Conservation (phyloP, 2,329 filamentous ascomycete species). For the Ceratocystis diversiconidia region DNA sequence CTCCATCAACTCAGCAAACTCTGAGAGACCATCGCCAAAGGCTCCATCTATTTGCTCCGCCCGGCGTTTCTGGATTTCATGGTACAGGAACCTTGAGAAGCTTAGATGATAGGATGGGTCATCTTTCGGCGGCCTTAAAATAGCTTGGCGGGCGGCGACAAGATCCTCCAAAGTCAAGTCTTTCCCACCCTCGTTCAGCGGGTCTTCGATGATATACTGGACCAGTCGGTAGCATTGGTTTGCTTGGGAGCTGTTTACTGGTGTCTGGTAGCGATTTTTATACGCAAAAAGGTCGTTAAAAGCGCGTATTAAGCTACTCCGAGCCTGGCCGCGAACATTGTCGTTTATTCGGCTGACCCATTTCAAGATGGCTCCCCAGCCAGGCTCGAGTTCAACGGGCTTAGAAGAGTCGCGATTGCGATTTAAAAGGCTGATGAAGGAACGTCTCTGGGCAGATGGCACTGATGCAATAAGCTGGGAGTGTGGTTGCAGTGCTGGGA, state of each 20-base stretch:
- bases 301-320: constrained; percentile 48
- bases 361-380: constrained; percentile 57
- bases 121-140: constrained; percentile 32
- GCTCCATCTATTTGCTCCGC: constrained; percentile 14
- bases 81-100: constrained; percentile 33
- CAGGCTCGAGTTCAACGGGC: constrained; percentile 44
- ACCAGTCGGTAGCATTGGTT: constrained; percentile 42
- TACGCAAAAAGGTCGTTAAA: constrained; percentile 49
- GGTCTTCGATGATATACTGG: constrained; percentile 39
- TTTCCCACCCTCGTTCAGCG: constrained; percentile 24
- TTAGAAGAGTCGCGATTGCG: background rate
- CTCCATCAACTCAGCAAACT: constrained; percentile 18
- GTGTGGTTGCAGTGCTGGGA: background rate
- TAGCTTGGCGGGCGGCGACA: constrained; percentile 31
- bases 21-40: constrained; percentile 19
- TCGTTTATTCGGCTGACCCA: constrained; percentile 49
- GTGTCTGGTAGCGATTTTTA: constrained; percentile 34
- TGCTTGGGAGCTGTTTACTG: constrained; percentile 54
- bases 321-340: constrained; percentile 48
- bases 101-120: constrained; percentile 33
- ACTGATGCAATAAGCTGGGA: background rate
- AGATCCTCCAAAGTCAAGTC: constrained; percentile 30
- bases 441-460: background rate
- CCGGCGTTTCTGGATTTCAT: constrained; percentile 20
- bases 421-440: constrained; percentile 10